Evolutionary conservation across 371 early-diverging fungal species (phyloP), one percentile per base, ranked within the genome.

Genomic region (Mucor mucedo): DNA sequence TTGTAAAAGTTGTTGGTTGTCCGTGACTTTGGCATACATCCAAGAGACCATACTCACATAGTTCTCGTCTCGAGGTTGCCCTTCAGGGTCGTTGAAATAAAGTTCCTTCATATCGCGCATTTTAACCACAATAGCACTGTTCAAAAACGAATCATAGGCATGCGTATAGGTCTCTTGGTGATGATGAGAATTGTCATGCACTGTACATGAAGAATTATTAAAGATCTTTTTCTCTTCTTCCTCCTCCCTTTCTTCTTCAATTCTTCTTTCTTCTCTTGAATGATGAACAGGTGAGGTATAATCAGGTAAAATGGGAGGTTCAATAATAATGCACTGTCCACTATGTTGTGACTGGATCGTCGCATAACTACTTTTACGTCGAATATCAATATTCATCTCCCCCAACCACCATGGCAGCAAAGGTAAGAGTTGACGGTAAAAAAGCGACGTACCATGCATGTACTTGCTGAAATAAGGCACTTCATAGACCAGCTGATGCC

Each of bases 381-480:
- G 88, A 56, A 95, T 94, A 69, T 97, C 97, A 28, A 85, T 83
- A 61, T 88, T 86, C 90, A 96, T 93, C 73, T 97, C 97, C 0
- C 41, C 16, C 5, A 91, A 58, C 99, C 99, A 99, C 83, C 95
- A 97, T 6, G 99, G 99, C 59, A 98, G 83, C 49, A 94, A 81
- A 28, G 84, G 79, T n/a, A 98, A 91, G 29, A 86, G 78, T 40
- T 74, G 68, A 57, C 92, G 91, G 53, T 93, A 87, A 41, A 97
- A 84, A 14, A 92, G 89, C 5, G 96, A 87, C 11, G 89, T 84
- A 49, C 98, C 99, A 80, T 98, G 98, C 55, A 96, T 80, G 78
- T 93, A 99, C 77, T 98, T 98, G 58, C 91, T 91, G 80, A 98
- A 99, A 74, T 95, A 97, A 62, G 97, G 97, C 14, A 97, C 96